A percentile compares a stretch with the other conserved stretches of the same genome.
phyloP scores from a whole-genome alignment of 495 filamentous ascomycete genomes.

The Penicillium daleae region DNA sequence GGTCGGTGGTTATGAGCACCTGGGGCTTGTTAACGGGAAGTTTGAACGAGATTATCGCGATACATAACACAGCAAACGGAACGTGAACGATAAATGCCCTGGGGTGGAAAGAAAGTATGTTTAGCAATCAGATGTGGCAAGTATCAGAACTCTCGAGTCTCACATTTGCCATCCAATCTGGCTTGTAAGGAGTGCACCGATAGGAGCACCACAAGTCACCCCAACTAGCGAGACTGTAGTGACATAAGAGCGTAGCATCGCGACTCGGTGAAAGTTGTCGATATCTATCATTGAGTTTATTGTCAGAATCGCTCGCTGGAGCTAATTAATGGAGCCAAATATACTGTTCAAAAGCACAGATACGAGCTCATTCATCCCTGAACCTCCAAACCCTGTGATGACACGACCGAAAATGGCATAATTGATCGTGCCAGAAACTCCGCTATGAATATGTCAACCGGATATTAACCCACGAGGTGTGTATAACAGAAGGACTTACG shows the following conservation, averaged over 20 bases:
- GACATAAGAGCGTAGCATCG: not conserved
- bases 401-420: not conserved
- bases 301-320: not conserved
- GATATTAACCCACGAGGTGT: not conserved
- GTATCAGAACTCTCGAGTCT: not conserved
- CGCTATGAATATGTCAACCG: not conserved
- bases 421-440: not conserved
- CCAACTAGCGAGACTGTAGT: not conserved
- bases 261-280: not conserved
- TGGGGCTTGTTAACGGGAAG: not conserved
- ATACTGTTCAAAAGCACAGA: not conserved
- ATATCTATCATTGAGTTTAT: not conserved
- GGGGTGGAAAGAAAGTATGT: not conserved
- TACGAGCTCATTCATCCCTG: not conserved
- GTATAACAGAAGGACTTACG: not conserved
- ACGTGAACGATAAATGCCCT: not conserved
- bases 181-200: not conserved
- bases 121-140: not conserved
- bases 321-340: not conserved
- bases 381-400: not conserved
- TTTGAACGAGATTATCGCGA: not conserved
- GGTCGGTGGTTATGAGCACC: not conserved
- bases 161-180: not conserved
- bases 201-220: not conserved
- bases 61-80: not conserved